A percentile compares a stretch with the other conserved stretches of the same genome.
Evolutionary conservation across 192 early-diverging fungal species (phyloP).

Genomic region (Coemansia sp.): DNA sequence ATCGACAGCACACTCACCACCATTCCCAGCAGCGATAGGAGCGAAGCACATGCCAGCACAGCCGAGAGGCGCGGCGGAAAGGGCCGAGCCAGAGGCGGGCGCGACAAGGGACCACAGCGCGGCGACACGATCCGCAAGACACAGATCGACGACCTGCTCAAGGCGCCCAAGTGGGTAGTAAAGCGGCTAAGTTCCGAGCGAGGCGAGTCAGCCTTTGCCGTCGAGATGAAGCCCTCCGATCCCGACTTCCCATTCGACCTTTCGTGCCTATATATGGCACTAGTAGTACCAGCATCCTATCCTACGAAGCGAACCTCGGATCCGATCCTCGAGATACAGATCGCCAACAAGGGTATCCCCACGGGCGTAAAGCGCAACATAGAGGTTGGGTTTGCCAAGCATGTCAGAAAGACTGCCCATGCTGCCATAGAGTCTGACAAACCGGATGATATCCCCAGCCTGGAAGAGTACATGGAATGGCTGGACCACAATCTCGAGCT

Average conservation of each 20-base stretch:
- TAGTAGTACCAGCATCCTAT: slow-evolving; percentile 60
- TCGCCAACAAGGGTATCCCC: slow-evolving; percentile 49
- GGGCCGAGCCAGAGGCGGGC: not conserved
- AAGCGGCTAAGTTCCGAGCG: slow-evolving; percentile 30
- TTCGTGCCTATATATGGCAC: slow-evolving; percentile 57
- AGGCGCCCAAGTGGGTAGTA: slow-evolving; percentile 24
- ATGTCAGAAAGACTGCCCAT: slow-evolving; percentile 27
- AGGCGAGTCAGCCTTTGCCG: slow-evolving; percentile 40
- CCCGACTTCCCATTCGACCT: slow-evolving; percentile 84
- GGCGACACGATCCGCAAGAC: slow-evolving; percentile 17
- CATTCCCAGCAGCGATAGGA: not conserved
- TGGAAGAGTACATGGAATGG: slow-evolving; percentile 53
- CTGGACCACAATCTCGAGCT: slow-evolving; percentile 63
- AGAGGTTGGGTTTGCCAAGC: slow-evolving; percentile 33
- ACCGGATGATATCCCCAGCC: slow-evolving; percentile 13
- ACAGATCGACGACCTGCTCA: slow-evolving; percentile 38
- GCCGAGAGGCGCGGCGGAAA: not conserved
- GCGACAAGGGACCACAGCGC: not conserved
- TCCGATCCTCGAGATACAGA: slow-evolving; percentile 21
- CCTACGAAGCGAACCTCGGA: slow-evolving; percentile 43
- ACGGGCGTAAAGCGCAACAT: slow-evolving; percentile 44
- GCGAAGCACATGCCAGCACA: not conserved
- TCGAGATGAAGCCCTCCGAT: slow-evolving; percentile 57
- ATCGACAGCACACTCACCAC: not conserved
- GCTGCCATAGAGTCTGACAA: slow-evolving; percentile 21